Evolutionary conservation across 306 rosid genomes (phyloP).

Genomic region (Bauhinia variegata): DNA sequence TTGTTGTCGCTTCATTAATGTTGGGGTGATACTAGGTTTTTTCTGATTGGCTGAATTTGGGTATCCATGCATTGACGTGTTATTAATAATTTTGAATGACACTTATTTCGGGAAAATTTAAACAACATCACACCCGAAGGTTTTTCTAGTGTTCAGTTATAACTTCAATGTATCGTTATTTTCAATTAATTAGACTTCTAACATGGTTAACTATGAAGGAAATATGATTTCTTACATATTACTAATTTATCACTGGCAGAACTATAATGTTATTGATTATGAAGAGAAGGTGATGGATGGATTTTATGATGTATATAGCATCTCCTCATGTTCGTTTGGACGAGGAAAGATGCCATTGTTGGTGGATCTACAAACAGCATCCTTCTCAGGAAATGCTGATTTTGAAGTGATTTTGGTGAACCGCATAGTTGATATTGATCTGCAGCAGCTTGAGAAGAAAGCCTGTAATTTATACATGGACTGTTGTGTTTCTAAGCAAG

Average conservation of each 20-base stretch:
- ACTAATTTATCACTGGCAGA: slow-evolving; percentile 59
- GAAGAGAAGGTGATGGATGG: slow-evolving; percentile 92
- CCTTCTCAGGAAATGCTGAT: slow-evolving; percentile 63
- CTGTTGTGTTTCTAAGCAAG: slow-evolving; percentile 60
- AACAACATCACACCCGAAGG: background rate
- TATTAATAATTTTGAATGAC: background rate
- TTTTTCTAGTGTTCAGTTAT: slow-evolving; percentile 1
- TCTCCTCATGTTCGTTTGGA: slow-evolving; percentile 58
- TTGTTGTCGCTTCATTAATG: background rate
- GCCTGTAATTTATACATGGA: slow-evolving; percentile 56
- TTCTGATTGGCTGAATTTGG: no score
- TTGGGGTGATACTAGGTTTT: slow-evolving; percentile 1
- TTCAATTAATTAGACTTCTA: slow-evolving; percentile 11
- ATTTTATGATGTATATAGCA: slow-evolving; percentile 85
- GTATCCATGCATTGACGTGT: background rate
- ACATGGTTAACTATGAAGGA: slow-evolving; percentile 14
- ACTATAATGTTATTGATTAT: slow-evolving; percentile 81
- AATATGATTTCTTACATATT: slow-evolving; percentile 35
- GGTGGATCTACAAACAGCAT: slow-evolving; percentile 69
- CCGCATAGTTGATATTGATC: slow-evolving; percentile 66
- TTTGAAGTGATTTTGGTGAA: slow-evolving; percentile 87
- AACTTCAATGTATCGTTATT: slow-evolving; percentile 15
- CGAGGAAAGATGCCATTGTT: slow-evolving; percentile 93
- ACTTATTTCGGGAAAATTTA: background rate
- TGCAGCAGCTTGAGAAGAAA: slow-evolving; percentile 71